A percentile compares a stretch with the other conserved stretches of the same genome.
Evolutionary conservation across 164 flowering plant species (phyloP).

Genomic region (Dillenia turbinata): DNA sequence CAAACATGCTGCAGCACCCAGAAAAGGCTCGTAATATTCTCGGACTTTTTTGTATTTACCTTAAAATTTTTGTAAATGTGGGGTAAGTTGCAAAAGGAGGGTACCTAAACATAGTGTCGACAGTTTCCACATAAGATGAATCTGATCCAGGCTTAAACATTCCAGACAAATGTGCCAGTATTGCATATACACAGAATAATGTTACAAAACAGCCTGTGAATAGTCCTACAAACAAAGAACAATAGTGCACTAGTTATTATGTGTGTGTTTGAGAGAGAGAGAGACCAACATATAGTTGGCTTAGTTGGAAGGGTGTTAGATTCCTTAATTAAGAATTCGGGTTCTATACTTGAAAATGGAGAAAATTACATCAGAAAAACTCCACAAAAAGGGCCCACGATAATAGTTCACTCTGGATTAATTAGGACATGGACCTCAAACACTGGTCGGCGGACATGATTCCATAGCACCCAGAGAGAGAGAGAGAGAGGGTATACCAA

Average conservation of each 20-base stretch:
- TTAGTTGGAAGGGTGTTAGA: no score
- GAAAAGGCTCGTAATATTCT: neutral
- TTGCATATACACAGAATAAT: constrained; percentile 72
- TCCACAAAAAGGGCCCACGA: no score
- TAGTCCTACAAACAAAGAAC: constrained; percentile 52
- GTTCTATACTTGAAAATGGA: no score
- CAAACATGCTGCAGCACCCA: constrained; percentile 71
- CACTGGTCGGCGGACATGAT: no score
- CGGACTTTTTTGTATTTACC: neutral
- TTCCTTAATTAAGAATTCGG: no score
- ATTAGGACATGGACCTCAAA: no score
- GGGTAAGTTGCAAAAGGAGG: neutral
- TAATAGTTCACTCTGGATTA: no score
- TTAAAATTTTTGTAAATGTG: neutral
- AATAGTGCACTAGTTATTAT: neutral
- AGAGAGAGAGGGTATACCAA: constrained; percentile 46
- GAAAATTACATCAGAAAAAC: no score
- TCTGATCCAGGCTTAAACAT: constrained; percentile 47
- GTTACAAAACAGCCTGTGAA: constrained; percentile 92
- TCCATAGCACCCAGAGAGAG: no score
- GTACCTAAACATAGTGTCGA: constrained; percentile 96
- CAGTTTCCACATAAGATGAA: constrained; percentile 65
- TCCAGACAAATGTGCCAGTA: constrained; percentile 77
- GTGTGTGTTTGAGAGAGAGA: neutral
- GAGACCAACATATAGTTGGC: no score